Conservation (phyloP, 352 stramenopile genomes). For the Phytophthora rubi region DNA sequence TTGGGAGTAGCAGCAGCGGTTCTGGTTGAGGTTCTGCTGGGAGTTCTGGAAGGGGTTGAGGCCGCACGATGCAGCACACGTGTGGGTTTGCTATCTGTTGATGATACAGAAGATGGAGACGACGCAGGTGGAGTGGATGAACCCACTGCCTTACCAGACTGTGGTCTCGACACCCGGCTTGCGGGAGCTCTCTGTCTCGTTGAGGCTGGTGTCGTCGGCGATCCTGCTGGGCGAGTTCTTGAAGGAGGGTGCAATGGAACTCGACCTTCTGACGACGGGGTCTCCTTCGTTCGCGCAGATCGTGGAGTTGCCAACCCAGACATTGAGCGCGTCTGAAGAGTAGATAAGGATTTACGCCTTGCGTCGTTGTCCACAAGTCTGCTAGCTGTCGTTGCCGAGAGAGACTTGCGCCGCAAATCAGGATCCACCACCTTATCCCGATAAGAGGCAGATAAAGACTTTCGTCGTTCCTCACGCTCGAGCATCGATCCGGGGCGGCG, state of each 20-base stretch:
- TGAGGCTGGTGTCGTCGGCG: constrained; percentile 22
- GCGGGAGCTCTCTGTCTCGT: constrained; percentile 25
- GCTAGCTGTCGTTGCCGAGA: constrained; percentile 33
- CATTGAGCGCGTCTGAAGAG: constrained; percentile 41
- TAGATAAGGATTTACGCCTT: constrained; percentile 55
- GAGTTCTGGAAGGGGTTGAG: constrained; percentile 15
- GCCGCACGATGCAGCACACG: constrained; percentile 36
- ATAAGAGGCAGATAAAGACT: constrained; percentile 40
- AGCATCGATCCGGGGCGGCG: constrained; percentile 35
- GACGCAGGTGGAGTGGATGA: constrained; percentile 29
- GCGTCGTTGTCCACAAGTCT: constrained; percentile 32
- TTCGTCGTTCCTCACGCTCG: constrained; percentile 46
- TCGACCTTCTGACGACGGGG: constrained; percentile 16
- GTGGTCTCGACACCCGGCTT: constrained; percentile 36
- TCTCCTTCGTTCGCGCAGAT: constrained; percentile 27
- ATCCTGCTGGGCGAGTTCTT: constrained; percentile 25
- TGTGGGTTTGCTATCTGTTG: constrained; percentile 22
- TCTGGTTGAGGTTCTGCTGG: constrained; percentile 20
- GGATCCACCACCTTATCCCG: constrained; percentile 37
- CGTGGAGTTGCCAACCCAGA: constrained; percentile 31
- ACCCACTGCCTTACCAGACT: constrained; percentile 18
- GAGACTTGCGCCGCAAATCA: constrained; percentile 56
- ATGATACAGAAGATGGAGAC: constrained; percentile 31
- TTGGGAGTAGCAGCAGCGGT: constrained; percentile 10
- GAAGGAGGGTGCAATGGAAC: constrained; percentile 35